phyloP scores from a whole-genome alignment of 2,329 filamentous ascomycete genomes.

The Raffaelea albimanens region DNA sequence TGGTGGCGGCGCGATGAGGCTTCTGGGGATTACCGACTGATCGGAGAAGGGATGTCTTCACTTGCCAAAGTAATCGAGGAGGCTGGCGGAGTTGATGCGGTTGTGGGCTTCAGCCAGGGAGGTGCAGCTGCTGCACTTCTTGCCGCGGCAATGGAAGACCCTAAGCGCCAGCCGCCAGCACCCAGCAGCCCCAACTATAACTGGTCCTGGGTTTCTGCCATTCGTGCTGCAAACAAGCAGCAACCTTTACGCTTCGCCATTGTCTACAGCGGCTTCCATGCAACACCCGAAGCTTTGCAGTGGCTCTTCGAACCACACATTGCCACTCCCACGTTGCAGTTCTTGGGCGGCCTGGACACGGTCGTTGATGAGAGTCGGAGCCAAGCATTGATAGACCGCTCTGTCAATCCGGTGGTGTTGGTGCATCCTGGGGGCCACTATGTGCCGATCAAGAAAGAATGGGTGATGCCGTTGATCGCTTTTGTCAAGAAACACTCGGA shows the following conservation, averaged over 20 bases:
- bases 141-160: slow-evolving; percentile 58
- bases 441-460: slow-evolving; percentile 74
- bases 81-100: slow-evolving; percentile 63
- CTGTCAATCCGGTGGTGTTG: slow-evolving; percentile 42
- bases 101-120: slow-evolving; percentile 77
- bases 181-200: slow-evolving; percentile 26
- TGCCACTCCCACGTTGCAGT: slow-evolving; percentile 68
- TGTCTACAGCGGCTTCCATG: slow-evolving; percentile 68
- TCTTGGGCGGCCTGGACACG: slow-evolving; percentile 74
- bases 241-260: slow-evolving; percentile 57
- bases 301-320: slow-evolving; percentile 71
- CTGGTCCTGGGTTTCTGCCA: slow-evolving; percentile 30
- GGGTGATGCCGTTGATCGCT: slow-evolving; percentile 57
- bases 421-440: slow-evolving; percentile 87
- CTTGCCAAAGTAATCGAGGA: slow-evolving; percentile 54
- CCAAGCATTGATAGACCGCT: slow-evolving; percentile 56
- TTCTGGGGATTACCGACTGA: slow-evolving; percentile 52
- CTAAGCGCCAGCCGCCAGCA: slow-evolving; percentile 15
- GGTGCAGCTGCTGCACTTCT: slow-evolving; percentile 64
- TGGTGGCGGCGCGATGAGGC: slow-evolving; percentile 73
- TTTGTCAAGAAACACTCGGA: slow-evolving; percentile 20
- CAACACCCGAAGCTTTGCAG: slow-evolving; percentile 49
- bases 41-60: slow-evolving; percentile 57
- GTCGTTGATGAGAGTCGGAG: slow-evolving; percentile 75
- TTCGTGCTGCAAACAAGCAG: slow-evolving; percentile 40